These are phyloP conservation scores for Murraya paniculata DNA, from an alignment of 345 rosid genomes.

Conservation along the genomic window DNA sequence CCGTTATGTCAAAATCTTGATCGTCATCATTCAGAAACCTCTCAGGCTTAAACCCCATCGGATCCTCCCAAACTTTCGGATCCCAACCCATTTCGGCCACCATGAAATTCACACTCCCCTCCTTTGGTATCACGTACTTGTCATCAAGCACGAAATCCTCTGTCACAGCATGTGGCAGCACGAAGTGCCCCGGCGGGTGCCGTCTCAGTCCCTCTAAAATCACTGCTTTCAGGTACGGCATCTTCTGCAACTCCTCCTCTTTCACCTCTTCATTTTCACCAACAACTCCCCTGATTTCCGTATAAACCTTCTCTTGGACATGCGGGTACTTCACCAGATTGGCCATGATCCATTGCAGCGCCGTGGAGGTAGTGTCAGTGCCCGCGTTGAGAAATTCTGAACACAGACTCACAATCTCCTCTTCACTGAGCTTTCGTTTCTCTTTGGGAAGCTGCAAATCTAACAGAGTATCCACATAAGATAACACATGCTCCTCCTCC, in stretches of 20 bases:
- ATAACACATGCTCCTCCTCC: not conserved
- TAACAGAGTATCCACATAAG: constrained; percentile 36
- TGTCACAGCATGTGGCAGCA: constrained; percentile 16
- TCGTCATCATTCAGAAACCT: constrained; percentile 7
- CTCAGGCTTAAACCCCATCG: constrained; percentile 20
- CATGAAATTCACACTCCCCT: constrained; percentile 9
- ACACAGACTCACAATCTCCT: not conserved
- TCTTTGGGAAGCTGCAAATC: constrained; percentile 30
- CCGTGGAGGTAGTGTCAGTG: constrained; percentile 22
- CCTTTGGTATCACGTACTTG: constrained; percentile 14
- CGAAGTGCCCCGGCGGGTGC: constrained; percentile 12
- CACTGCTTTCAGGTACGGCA: constrained; percentile 20
- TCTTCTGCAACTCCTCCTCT: constrained; percentile 10
- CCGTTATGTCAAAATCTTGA: constrained; percentile 8
- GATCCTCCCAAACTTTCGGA: constrained; percentile 18
- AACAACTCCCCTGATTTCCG: not conserved
- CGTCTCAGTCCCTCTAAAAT: constrained; percentile 17
- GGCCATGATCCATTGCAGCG: constrained; percentile 24
- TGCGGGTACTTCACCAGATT: constrained; percentile 20
- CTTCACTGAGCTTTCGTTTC: constrained; percentile 2
- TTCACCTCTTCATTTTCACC: not conserved
- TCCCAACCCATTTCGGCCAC: constrained; percentile 23
- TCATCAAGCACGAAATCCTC: not conserved
- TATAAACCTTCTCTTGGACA: constrained; percentile 7
- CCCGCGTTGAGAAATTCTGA: constrained; percentile 5